A percentile compares a stretch with the other conserved stretches of the same genome.
Conservation (phyloP, 129 eudicot species). For the Centella asiatica region DNA sequence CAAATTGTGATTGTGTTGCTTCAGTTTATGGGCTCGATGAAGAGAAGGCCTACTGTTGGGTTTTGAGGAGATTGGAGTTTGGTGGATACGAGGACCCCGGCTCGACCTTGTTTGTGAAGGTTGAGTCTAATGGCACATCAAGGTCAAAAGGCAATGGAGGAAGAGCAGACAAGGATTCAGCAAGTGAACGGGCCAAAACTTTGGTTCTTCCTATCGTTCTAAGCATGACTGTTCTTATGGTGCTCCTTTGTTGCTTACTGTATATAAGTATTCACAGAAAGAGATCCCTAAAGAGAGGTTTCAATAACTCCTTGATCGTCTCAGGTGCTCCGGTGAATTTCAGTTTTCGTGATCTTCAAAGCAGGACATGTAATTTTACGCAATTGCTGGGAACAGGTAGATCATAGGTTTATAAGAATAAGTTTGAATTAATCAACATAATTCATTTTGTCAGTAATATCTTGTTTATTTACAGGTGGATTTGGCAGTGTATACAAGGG, state of each 20-base stretch:
- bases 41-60: slow-evolving; percentile 89
- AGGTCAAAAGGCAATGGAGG: background rate
- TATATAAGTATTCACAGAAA: slow-evolving; percentile 49
- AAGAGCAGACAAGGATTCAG: slow-evolving; percentile 19
- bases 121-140: slow-evolving; percentile 38
- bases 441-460: background rate
- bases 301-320: slow-evolving; percentile 46
- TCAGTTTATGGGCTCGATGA: slow-evolving; percentile 79
- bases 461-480: slow-evolving; percentile 54
- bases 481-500: slow-evolving; percentile 99
- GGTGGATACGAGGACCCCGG: slow-evolving; percentile 88
- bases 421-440: background rate
- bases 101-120: slow-evolving; percentile 87
- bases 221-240: slow-evolving; percentile 54
- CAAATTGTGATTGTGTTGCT: slow-evolving; percentile 83
- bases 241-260: slow-evolving; percentile 48
- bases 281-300: slow-evolving; percentile 55
- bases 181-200: slow-evolving; percentile 43
- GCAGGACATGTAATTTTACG: slow-evolving; percentile 57
- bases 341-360: slow-evolving; percentile 64
- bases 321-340: slow-evolving; percentile 79
- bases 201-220: slow-evolving; percentile 76
- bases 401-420: background rate
- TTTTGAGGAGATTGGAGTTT: slow-evolving; percentile 56
- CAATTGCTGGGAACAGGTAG: slow-evolving; percentile 76